Evolutionary conservation across 257 asterid species (phyloP), one percentile per base, ranked within the genome.

Genomic region (Scutellaria galericulata): DNA sequence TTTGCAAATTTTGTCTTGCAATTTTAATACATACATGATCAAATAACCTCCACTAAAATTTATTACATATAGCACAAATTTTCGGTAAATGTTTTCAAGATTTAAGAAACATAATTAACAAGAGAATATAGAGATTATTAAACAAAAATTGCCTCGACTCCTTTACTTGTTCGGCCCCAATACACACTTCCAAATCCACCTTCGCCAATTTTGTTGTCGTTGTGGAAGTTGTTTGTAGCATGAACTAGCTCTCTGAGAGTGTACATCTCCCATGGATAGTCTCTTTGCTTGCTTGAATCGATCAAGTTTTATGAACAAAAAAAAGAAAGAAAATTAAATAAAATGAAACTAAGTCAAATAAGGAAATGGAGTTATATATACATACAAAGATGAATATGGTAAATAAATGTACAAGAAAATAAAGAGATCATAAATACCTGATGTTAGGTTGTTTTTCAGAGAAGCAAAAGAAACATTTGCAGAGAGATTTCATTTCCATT

Each of bases 161-260:
- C 97, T 86, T 84, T 85, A 74, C 82, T 84, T 42, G 97, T 85
- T 71, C 85, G 85, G 41, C 97, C 97, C 90, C 93, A 84, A 75
- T 90, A 90, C 68, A 90, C 96, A 75, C 92, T 90, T 72, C 97
- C 97, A 13, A 90, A 90, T 15, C 96, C 97, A 7, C 97, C 96
- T 85, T 90, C 97, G 1, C 97, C 97, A 35, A 90, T 87, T 64
- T 90, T 90, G 84, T 85, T 83, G 54, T 87, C 89, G 46, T 83
- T 73, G 75, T 88, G 92, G 59, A 90, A 90, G 75, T 85, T 85
- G 83, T 85, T 88, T 10, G 97, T 90, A 6, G 97, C 94, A 4
- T 74, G 88, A 48, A 87, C 84, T 5, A 90, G 82, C 69, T 88
- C 96, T 71, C 82, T 90, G 7, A 90, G 85, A 15, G 89, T 80